A percentile compares a stretch with the other conserved stretches of the same genome.
phyloP scores from a whole-genome alignment of 768 basidiomycete species.

The Agaricus bisporus region DNA sequence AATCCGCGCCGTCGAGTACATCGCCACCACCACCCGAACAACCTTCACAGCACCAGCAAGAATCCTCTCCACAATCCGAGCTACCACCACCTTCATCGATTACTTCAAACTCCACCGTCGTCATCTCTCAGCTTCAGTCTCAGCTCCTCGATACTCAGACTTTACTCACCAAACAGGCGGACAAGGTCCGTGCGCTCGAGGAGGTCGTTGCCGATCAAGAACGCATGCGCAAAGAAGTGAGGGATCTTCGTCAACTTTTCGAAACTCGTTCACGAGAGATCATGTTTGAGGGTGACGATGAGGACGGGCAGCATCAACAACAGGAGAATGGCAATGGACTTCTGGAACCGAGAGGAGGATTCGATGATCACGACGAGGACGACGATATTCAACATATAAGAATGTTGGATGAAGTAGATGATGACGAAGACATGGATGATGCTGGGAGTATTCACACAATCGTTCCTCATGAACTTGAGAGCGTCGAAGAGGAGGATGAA shows the following conservation, averaged over 20 bases:
- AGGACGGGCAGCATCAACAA: slow-evolving; percentile 9
- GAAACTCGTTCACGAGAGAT: slow-evolving; percentile 55
- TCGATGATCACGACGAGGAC: slow-evolving; percentile 27
- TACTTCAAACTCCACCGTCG: slow-evolving; percentile 17
- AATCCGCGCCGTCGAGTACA: slow-evolving; percentile 1
- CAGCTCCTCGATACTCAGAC: slow-evolving; percentile 83
- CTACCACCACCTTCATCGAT: slow-evolving; percentile 26
- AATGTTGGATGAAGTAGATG: slow-evolving; percentile 19
- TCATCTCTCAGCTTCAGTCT: slow-evolving; percentile 60
- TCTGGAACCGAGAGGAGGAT: slow-evolving; percentile 19
- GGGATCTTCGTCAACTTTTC: slow-evolving; percentile 63
- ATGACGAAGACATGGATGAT: slow-evolving; percentile 63
- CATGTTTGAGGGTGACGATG: slow-evolving; percentile 12
- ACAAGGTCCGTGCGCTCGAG: slow-evolving; percentile 80
- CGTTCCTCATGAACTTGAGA: slow-evolving; percentile 60
- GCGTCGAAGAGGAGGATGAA: slow-evolving; percentile 73
- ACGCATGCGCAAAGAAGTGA: slow-evolving; percentile 71
- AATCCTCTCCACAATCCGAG: slow-evolving; percentile 19
- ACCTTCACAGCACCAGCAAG: slow-evolving; percentile 20
- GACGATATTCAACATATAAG: slow-evolving; percentile 18
- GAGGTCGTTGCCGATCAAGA: slow-evolving; percentile 82
- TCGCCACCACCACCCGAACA: slow-evolving; percentile 18
- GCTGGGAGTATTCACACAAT: slow-evolving; percentile 67
- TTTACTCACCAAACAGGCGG: slow-evolving; percentile 70
- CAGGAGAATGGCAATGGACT: slow-evolving; percentile 12